A percentile compares a stretch with the other conserved stretches of the same genome.
Conservation (phyloP, 1,139 yeast species). For the Geotrichum bryndzae region DNA sequence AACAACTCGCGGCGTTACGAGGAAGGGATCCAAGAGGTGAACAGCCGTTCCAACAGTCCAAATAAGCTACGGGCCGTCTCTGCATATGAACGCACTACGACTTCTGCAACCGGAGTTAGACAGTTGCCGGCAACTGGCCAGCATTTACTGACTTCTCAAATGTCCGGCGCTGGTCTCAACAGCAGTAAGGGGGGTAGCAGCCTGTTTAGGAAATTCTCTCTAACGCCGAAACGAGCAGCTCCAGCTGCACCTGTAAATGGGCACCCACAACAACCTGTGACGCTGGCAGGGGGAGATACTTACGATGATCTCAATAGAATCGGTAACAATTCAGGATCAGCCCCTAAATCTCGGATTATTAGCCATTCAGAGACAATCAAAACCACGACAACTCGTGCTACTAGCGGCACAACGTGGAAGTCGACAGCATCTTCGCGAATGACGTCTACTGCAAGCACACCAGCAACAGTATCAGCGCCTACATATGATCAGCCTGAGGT, state of each 20-base stretch:
- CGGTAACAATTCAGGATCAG: neutral
- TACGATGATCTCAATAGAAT: neutral
- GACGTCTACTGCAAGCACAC: neutral
- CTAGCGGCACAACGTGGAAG: neutral
- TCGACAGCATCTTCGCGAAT: neutral
- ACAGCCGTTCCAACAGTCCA: neutral
- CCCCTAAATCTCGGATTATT: constrained; percentile 2
- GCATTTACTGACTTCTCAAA: neutral
- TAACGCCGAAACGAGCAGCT: constrained; percentile 16
- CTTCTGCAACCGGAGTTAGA: neutral
- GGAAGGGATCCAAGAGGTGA: neutral
- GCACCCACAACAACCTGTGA: neutral
- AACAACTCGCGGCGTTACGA: neutral
- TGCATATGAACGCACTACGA: constrained; percentile 5
- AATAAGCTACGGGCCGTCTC: constrained; percentile 2
- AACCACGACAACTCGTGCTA: neutral
- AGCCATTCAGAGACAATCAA: neutral
- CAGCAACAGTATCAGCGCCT: neutral
- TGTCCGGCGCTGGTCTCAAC: neutral
- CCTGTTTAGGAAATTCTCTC: constrained; percentile 12
- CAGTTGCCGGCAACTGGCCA: neutral
- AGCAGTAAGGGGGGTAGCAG: constrained; percentile 2
- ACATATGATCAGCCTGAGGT: neutral
- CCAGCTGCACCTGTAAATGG: constrained; percentile 13
- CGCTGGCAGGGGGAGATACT: neutral